Evolutionary conservation across 495 filamentous ascomycete genomes (phyloP), one percentile per base, ranked within the genome.

Genomic region (Sabuloglossum arenarium): DNA sequence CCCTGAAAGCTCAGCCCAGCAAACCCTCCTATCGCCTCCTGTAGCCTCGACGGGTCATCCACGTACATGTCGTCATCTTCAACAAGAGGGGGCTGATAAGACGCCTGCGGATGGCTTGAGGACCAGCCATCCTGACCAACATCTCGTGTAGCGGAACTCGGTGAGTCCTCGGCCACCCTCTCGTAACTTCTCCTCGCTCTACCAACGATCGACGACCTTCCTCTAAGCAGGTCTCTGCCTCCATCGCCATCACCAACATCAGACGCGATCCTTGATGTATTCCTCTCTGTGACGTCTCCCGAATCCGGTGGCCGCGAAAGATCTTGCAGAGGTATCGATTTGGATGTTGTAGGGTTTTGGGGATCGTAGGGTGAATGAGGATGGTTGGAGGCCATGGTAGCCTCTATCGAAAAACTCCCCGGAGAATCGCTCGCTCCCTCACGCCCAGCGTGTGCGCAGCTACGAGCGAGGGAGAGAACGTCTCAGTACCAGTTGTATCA

Each of bases 311-410:
- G 63, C 28, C 66, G 64, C 58, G 61, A 62, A 55, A 73, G 68
- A 63, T 71, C 64, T 57, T 66, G 67, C 53, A 73, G 61, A 29
- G 70, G 70, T 62, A 72, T 70, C 50, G 63, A 69, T 29, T 66
- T 61, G 19, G 65, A 61, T 1, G 63, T 57, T 31, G 66, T 62
- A 10, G 59, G 59, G 51, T 66, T 63, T 34, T 69, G 59, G n/a
- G 61, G 59, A 60, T 70, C 63, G 49, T 65, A 9, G 45, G 9
- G 11, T 6, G 3, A 25, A n/a, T 49, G 21, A 25, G 45, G 45
- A 5, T 25, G 23, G 28, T 51, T 51, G 47, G 47, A 51, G 2
- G 47, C 47, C 47, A 51, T 51, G 47, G 28, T 51, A 11, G 56
- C 5, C 54, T 68, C 66, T 47, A 62, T 6, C 29, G 25, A 29